Evolutionary conservation across 805 yeast genomes (phyloP).

Genomic region (Suhomyces sp.): DNA sequence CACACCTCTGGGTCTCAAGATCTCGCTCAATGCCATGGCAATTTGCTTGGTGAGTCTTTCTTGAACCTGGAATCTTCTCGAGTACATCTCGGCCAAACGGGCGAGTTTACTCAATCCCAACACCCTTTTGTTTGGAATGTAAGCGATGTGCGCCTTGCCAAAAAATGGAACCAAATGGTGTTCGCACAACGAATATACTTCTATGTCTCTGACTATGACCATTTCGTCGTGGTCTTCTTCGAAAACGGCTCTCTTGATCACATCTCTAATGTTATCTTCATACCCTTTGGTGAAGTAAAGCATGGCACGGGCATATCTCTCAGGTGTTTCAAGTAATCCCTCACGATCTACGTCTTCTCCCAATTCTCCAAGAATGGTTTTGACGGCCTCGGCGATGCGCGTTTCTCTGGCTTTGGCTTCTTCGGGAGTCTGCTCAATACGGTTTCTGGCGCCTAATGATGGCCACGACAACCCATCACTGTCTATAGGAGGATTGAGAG

Average conservation of each 20-base stretch:
- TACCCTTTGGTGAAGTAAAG: conserved; percentile 93
- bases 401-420: conserved; percentile 64
- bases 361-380: conserved; percentile 69
- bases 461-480: conserved; percentile 95
- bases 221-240: conserved; percentile 99
- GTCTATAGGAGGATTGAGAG: conserved; percentile 81
- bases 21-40: conserved; percentile 91
- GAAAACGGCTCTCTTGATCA: conserved; percentile 90
- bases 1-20: conserved; percentile 91
- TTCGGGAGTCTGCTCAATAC: conserved; percentile 67
- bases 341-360: conserved; percentile 91
- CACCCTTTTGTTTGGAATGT: conserved; percentile 91
- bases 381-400: conserved; percentile 84
- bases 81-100: conserved; percentile 93
- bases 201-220: conserved; percentile 96
- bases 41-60: conserved; percentile 95
- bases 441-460: conserved; percentile 71
- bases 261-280: conserved; percentile 89
- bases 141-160: conserved; percentile 97
- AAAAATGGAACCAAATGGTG: conserved; percentile 97
- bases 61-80: conserved; percentile 95
- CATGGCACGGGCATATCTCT: conserved; percentile 95
- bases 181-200: conserved; percentile 88
- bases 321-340: conserved; percentile 92
- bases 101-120: conserved; percentile 92